Evolutionary conservation across 305 asterid species (phyloP).

Genomic region (Withania somnifera): DNA sequence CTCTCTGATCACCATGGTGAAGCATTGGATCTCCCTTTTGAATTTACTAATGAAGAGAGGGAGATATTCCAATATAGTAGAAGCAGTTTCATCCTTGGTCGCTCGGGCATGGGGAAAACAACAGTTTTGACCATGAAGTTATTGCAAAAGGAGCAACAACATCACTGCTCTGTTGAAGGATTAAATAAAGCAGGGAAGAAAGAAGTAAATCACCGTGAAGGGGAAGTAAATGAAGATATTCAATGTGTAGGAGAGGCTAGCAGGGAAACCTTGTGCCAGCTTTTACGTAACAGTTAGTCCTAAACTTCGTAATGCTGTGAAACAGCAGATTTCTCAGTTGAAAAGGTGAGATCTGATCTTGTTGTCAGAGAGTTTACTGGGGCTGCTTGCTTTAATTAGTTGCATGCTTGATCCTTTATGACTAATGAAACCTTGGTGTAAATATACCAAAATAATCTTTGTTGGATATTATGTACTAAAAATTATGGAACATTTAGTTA

Average conservation of each 20-base stretch:
- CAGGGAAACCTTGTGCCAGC: constrained; percentile 29
- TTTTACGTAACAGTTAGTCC: constrained; percentile 70
- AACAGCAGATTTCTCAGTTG: constrained; percentile 44
- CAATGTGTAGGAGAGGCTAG: neutral
- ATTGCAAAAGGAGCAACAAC: constrained; percentile 41
- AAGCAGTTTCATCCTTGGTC: constrained; percentile 60
- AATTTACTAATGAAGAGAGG: constrained; percentile 56
- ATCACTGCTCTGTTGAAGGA: constrained; percentile 27
- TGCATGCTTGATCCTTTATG: neutral
- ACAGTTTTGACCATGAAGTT: constrained; percentile 65
- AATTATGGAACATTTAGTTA: neutral
- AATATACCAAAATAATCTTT: neutral
- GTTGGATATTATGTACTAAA: neutral
- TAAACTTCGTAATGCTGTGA: constrained; percentile 59
- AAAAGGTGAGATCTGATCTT: constrained; percentile 29
- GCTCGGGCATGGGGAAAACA: constrained; percentile 72
- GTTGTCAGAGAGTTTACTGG: neutral
- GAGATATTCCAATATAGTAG: constrained; percentile 34
- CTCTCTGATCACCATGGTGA: constrained; percentile 35
- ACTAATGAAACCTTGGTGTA: neutral
- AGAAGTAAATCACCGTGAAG: neutral
- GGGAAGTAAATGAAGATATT: neutral
- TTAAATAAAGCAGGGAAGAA: constrained; percentile 1
- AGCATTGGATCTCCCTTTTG: constrained; percentile 55
- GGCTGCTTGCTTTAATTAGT: neutral